A percentile compares a stretch with the other conserved stretches of the same genome.
phyloP scores from a whole-genome alignment of 768 basidiomycete genomes.

The Boletus pseudo-olivaceus region DNA sequence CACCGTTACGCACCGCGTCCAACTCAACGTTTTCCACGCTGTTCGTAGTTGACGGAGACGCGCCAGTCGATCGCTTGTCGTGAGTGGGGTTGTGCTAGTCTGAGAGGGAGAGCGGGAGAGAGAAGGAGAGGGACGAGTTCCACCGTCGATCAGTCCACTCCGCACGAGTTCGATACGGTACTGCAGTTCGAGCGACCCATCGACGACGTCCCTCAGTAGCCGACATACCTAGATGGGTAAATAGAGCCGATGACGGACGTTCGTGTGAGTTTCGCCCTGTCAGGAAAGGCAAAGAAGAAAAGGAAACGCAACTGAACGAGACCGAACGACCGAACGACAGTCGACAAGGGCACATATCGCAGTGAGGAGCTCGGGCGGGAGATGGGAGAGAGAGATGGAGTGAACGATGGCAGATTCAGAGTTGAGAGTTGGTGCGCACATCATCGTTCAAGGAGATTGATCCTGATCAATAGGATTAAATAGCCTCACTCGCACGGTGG shows the following conservation, averaged over 20 bases:
- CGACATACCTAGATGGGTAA: constrained; percentile 21
- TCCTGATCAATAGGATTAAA: background rate
- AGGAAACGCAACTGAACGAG: constrained; percentile 12
- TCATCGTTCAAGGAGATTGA: background rate
- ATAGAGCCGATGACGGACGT: background rate
- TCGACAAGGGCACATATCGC: constrained; percentile 10
- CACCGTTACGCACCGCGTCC: constrained; percentile 22
- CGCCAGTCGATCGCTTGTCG: constrained; percentile 27
- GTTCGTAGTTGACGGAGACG: constrained; percentile 34
- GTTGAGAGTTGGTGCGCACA: background rate
- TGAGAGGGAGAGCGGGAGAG: background rate
- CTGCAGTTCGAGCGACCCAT: constrained; percentile 31
- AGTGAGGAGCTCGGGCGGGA: constrained; percentile 14
- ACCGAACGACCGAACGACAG: constrained; percentile 8
- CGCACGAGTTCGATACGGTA: constrained; percentile 39
- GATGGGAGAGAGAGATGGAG: constrained; percentile 1
- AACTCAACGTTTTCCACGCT: constrained; percentile 34
- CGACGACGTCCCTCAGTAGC: constrained; percentile 16
- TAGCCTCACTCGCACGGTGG: background rate
- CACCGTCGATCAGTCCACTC: constrained; percentile 34
- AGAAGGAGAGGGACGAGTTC: background rate
- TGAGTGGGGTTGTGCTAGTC: background rate
- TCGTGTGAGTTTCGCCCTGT: background rate
- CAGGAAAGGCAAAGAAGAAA: too few relatives aligned
- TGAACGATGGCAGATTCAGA: background rate